Conservation (phyloP, 768 basidiomycete genomes). For the Hericium coralloides region DNA sequence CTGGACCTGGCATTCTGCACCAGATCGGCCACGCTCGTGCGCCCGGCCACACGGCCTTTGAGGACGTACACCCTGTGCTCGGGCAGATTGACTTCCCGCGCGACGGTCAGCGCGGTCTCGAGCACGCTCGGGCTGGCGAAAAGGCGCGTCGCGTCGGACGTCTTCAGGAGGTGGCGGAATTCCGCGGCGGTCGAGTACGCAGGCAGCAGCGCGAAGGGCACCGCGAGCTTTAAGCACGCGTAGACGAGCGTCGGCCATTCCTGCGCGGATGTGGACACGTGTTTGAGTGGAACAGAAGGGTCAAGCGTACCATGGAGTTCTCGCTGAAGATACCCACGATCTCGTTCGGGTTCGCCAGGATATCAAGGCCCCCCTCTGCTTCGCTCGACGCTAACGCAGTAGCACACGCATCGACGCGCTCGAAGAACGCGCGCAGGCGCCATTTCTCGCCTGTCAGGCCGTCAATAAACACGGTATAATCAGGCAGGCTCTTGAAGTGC, state of each 20-base stretch:
- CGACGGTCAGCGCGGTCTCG: constrained; percentile 29
- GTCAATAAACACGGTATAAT: background rate
- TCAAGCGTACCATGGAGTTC: constrained; percentile 50
- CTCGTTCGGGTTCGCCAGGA: constrained; percentile 29
- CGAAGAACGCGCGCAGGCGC: background rate
- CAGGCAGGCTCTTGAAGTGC: background rate
- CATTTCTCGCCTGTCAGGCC: background rate
- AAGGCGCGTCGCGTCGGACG: constrained; percentile 41
- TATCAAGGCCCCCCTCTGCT: background rate
- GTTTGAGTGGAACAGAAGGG: background rate
- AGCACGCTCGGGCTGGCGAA: constrained; percentile 45
- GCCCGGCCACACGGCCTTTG: constrained; percentile 32
- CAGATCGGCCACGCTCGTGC: constrained; percentile 35
- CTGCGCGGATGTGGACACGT: constrained; percentile 20
- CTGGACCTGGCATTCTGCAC: constrained; percentile 30
- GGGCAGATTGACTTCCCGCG: constrained; percentile 24
- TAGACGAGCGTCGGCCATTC: constrained; percentile 45
- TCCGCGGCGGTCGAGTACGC: constrained; percentile 49
- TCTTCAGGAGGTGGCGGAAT: constrained; percentile 38
- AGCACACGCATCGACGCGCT: background rate
- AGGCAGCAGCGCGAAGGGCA: constrained; percentile 47
- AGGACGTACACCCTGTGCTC: constrained; percentile 42
- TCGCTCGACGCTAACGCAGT: constrained; percentile 21
- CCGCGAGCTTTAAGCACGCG: constrained; percentile 37
- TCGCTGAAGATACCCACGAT: constrained; percentile 67